These are phyloP conservation scores for Silene coronaria DNA, from an alignment of 179 eudicot species.

Conservation along the genomic window DNA sequence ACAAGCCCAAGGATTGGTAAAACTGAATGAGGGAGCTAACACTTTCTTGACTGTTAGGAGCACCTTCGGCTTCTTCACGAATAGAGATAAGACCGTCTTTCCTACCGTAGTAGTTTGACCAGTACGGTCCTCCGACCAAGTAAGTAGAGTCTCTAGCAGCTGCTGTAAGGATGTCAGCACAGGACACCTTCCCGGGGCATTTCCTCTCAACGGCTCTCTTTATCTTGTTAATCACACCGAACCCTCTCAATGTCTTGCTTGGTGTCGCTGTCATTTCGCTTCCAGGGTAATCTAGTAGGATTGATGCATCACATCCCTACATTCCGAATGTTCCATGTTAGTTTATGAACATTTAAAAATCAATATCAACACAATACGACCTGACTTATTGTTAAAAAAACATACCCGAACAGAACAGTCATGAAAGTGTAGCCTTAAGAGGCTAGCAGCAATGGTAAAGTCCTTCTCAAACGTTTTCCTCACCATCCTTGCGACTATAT, in stretches of 20 bases:
- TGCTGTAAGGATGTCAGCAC: slow-evolving; percentile 72
- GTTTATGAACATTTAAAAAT: too few relatives aligned
- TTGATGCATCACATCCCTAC: slow-evolving; percentile 81
- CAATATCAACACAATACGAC: background rate
- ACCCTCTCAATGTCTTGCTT: slow-evolving; percentile 71
- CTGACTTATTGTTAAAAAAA: background rate
- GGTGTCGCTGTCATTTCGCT: slow-evolving; percentile 52
- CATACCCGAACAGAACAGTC: slow-evolving; percentile 66
- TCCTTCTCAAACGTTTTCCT: slow-evolving; percentile 41
- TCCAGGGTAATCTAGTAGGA: slow-evolving; percentile 44
- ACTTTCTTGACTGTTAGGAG: slow-evolving; percentile 51
- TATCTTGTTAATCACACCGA: slow-evolving; percentile 55
- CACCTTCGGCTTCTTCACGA: slow-evolving; percentile 39
- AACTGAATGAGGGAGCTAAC: slow-evolving; percentile 54
- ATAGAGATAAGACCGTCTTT: slow-evolving; percentile 55
- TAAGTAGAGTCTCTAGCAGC: slow-evolving; percentile 77
- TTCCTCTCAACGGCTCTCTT: slow-evolving; percentile 50
- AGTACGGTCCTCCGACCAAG: slow-evolving; percentile 57
- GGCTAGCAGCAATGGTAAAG: slow-evolving; percentile 51
- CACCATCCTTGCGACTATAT: slow-evolving; percentile 41
- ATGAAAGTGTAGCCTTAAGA: slow-evolving; percentile 64
- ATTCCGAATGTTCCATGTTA: background rate
- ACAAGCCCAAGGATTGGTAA: slow-evolving; percentile 60
- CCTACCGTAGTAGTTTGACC: slow-evolving; percentile 64
- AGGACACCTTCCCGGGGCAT: slow-evolving; percentile 63